Evolutionary conservation across 768 basidiomycete species (phyloP).

Genomic region (Suillus placidus): DNA sequence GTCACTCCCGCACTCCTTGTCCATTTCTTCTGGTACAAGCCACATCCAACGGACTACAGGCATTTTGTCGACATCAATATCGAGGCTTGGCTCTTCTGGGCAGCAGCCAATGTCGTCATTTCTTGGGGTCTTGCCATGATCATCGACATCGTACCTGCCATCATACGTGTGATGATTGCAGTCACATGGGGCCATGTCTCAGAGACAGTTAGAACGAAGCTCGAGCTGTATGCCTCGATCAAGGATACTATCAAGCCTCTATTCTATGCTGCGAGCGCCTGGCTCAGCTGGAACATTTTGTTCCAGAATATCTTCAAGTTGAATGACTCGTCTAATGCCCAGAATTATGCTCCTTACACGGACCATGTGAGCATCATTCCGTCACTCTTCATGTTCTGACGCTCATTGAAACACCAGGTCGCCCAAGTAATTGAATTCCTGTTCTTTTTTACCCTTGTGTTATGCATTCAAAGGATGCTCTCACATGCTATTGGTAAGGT

Average conservation of each 20-base stretch:
- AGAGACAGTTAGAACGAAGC: conserved; percentile 62
- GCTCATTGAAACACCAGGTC: conserved; percentile 39
- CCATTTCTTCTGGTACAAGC: conserved; percentile 72
- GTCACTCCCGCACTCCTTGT: conserved; percentile 63
- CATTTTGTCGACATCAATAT: conserved; percentile 65
- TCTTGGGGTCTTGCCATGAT: conserved; percentile 80
- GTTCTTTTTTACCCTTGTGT: conserved; percentile 72
- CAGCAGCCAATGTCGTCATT: conserved; percentile 72
- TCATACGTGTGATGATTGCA: conserved; percentile 54
- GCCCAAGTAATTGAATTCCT: conserved; percentile 68
- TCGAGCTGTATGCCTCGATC: conserved; percentile 71
- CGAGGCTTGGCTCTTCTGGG: conserved; percentile 83
- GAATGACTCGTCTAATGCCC: conserved; percentile 40
- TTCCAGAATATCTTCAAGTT: conserved; percentile 68
- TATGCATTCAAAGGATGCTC: conserved; percentile 66
- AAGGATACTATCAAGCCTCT: conserved; percentile 73
- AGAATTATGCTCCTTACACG: conserved; percentile 65
- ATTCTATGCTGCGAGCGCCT: conserved; percentile 70
- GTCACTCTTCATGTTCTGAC: background rate
- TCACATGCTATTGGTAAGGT: conserved; percentile 60
- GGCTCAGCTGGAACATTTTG: conserved; percentile 77
- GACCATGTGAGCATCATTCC: conserved; percentile 44
- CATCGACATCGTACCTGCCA: conserved; percentile 65
- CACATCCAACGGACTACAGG: conserved; percentile 55
- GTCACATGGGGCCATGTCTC: conserved; percentile 76